Evolutionary conservation across 164 flowering plant species (phyloP), one percentile per base, ranked within the genome.

Genomic region (Berberis vulgaris): DNA sequence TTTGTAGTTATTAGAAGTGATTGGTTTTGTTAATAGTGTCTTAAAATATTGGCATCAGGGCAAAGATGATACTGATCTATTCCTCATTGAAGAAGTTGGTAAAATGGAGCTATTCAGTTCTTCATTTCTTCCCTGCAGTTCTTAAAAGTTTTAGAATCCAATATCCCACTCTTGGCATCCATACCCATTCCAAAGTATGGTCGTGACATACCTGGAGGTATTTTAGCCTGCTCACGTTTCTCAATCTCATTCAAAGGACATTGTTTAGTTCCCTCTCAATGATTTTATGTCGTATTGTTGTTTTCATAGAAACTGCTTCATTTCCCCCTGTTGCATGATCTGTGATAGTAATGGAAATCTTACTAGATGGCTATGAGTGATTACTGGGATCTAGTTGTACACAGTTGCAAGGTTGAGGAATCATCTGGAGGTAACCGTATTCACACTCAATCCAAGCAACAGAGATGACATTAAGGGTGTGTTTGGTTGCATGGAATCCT

Each of bases 31-130:
- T 2, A 43, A 11, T 47, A 40, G 52, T 26, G 64, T 12, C 62
- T 43, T 63, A 47, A 47, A 3, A 44, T 42, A 62, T 26, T 61
- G 39, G 47, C 71, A 47, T 66, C 75, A 92, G 98, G 77, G 86
- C 26, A 83, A 67, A 75, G 86, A 84, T 72, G 94, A 86, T 41
- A 79, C 88, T 39, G 87, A 86, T 79, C 83, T 90, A 61, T 84
- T 88, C 73, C 54, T 92, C 73, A 88, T 92, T 57, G 98, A 92
- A 73, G 98, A 92, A 79, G 86, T 92, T 72, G 98, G 98, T 53
- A 90, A 86, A 70, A 92, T 92, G 97, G 96, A 92, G 81, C 72
- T 92, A 67, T 85, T 55, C 73, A 88, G 96, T 66, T 76, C 96
- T 26, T 80, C 84, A 6, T 92, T 26, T 92, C 75, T 86, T 88